phyloP scores from a whole-genome alignment of 106 monocot genomes.

The Dactylorhiza incarnata region DNA sequence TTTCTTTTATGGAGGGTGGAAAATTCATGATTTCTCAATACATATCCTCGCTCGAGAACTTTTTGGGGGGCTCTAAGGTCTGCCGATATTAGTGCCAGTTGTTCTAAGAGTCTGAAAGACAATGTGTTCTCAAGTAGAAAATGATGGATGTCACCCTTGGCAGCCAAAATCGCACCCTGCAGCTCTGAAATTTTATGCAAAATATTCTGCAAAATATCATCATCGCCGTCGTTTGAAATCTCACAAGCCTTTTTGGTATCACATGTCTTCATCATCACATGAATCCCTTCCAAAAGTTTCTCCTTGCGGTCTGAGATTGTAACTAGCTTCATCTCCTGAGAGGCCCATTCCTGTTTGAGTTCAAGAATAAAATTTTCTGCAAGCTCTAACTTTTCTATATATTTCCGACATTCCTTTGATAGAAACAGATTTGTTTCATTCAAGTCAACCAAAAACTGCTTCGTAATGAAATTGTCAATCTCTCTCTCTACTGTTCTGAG shows the following conservation, averaged over 20 bases:
- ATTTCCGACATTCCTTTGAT: constrained; percentile 5
- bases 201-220: constrained; percentile 3
- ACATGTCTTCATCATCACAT: neutral
- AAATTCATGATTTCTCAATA: constrained; percentile 23
- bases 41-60: constrained; percentile 29
- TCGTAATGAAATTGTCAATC: constrained; percentile 8
- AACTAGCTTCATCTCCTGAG: neutral
- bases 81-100: constrained; percentile 23
- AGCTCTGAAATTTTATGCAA: constrained; percentile 11
- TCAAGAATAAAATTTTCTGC: constrained; percentile 5
- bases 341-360: constrained; percentile 2
- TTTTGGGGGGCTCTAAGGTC: constrained; percentile 28
- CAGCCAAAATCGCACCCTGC: constrained; percentile 3
- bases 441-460: constrained; percentile 10
- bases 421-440: constrained; percentile 12
- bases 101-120: constrained; percentile 34
- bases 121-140: constrained; percentile 52
- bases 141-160: constrained; percentile 14
- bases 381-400: constrained; percentile 4
- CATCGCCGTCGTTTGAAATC: neutral
- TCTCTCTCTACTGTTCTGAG: constrained; percentile 4
- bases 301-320: constrained; percentile 10
- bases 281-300: neutral
- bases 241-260: constrained; percentile 4
- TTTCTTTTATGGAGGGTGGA: constrained; percentile 29